phyloP scores from a whole-genome alignment of 768 basidiomycete genomes.

The Russula vinacea region DNA sequence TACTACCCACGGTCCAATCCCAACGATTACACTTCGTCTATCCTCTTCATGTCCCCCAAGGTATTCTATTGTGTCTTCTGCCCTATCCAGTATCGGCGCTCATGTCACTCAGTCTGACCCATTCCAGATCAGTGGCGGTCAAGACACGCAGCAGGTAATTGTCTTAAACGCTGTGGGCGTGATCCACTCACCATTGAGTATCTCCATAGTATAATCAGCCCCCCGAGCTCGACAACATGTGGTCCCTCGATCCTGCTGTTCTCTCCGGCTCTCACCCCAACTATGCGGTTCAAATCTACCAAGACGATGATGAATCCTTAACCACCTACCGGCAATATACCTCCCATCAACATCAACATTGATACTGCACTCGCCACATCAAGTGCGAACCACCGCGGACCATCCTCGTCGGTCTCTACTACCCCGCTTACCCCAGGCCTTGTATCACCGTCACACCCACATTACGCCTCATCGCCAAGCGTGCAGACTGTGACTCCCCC shows the following conservation, averaged over 20 bases:
- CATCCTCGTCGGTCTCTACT: conserved; percentile 16
- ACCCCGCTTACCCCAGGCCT: conserved; percentile 26
- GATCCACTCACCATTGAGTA: not conserved
- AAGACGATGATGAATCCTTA: not conserved
- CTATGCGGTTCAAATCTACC: not conserved
- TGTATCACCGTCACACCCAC: conserved; percentile 23
- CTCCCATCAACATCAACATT: conserved; percentile 8
- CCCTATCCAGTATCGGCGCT: conserved; percentile 11
- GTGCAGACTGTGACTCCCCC: conserved; percentile 18
- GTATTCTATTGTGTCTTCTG: not conserved
- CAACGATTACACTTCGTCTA: not conserved
- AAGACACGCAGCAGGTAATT: conserved; percentile 22
- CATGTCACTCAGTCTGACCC: conserved; percentile 16
- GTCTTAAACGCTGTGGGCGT: not conserved
- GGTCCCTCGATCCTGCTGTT: not conserved
- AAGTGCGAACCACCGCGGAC: conserved; percentile 4
- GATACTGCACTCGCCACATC: conserved; percentile 18
- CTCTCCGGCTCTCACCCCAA: not conserved
- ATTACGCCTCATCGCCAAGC: conserved; percentile 27
- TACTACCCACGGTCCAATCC: not conserved
- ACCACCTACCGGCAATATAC: not conserved
- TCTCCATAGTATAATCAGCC: conserved; percentile 8
- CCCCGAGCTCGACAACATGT: conserved; percentile 3
- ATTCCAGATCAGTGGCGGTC: conserved; percentile 13
- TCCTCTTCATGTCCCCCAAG: conserved; percentile 13